Evolutionary conservation across 352 stramenopile species (phyloP).

Genomic region (Phytophthora kernoviae): DNA sequence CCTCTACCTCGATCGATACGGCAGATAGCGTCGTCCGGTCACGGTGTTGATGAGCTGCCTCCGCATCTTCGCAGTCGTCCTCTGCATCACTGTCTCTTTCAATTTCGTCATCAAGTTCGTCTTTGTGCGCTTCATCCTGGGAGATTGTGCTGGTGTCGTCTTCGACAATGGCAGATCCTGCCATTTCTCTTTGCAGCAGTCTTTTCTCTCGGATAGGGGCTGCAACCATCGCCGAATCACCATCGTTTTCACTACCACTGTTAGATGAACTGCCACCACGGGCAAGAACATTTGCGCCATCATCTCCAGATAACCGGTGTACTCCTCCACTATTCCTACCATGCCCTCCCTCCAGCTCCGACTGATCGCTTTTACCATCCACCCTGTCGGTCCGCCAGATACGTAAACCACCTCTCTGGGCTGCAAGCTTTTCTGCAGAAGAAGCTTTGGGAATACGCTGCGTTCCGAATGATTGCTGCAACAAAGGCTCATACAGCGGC

Average conservation of each 20-base stretch:
- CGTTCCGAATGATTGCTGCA: constrained; percentile 69
- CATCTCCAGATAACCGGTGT: constrained; percentile 11
- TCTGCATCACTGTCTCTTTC: constrained; percentile 24
- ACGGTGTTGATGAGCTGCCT: constrained; percentile 2
- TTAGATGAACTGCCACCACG: constrained; percentile 3
- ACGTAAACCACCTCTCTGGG: constrained; percentile 26
- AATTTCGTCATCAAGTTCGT: constrained; percentile 18
- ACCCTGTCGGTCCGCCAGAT: constrained; percentile 13
- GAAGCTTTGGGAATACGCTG: constrained; percentile 50
- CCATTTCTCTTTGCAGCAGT: constrained; percentile 51
- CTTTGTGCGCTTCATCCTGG: constrained; percentile 32
- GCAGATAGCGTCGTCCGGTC: constrained; percentile 37
- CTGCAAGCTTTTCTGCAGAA: constrained; percentile 20
- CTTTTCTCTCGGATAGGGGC: constrained; percentile 41
- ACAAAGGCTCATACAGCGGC: constrained; percentile 75
- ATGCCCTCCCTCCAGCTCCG: constrained; percentile 4
- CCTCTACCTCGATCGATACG: constrained; percentile 75
- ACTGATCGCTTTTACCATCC: constrained; percentile 12
- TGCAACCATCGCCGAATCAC: constrained; percentile 8
- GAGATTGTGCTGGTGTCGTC: constrained; percentile 43
- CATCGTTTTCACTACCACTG: constrained; percentile 1
- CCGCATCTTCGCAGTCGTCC: constrained; percentile 8
- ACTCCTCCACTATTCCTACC: constrained; percentile 9
- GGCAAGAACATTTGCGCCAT: constrained; percentile 1
- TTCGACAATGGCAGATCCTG: constrained; percentile 33